Percentiles rank a stretch among this genome's conserved stretches.
Evolutionary conservation across 495 filamentous ascomycete species (phyloP).

Genomic region (Podospora pseudopauciseta): DNA sequence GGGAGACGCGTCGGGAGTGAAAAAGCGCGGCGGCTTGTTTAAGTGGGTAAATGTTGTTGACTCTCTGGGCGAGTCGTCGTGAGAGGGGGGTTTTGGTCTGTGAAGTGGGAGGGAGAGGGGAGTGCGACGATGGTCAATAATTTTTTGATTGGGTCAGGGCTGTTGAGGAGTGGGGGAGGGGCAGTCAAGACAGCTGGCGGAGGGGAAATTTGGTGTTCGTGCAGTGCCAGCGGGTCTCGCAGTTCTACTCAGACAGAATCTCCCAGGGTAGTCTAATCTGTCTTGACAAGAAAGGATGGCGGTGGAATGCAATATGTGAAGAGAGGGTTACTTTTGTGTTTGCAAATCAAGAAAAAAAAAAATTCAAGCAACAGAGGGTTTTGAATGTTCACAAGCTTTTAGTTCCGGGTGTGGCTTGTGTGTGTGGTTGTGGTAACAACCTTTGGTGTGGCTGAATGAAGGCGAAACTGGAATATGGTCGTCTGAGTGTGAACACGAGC

Average conservation of each 20-base stretch:
- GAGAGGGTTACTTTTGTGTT: no score
- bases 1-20: constrained; percentile 13
- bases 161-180: constrained; percentile 19
- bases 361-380: no score
- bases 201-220: neutral
- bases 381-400: no score
- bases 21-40: neutral
- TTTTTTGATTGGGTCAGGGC: constrained; percentile 19
- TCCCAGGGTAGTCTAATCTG: neutral
- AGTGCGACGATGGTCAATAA: constrained; percentile 13
- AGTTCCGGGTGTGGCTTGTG: no score
- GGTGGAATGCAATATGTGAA: no score
- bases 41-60: neutral
- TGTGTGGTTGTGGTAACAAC: no score
- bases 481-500: no score
- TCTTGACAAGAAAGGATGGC: neutral
- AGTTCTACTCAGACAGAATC: neutral
- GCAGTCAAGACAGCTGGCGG: constrained; percentile 10
- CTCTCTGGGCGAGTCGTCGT: constrained; percentile 4
- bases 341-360: no score
- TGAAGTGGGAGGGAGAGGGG: constrained; percentile 18
- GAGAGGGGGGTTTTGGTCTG: constrained; percentile 16
- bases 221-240: neutral
- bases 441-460: no score
- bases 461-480: no score